Evolutionary conservation across 164 flowering plant species (phyloP).

Genomic region (Warburgia ugandensis): DNA sequence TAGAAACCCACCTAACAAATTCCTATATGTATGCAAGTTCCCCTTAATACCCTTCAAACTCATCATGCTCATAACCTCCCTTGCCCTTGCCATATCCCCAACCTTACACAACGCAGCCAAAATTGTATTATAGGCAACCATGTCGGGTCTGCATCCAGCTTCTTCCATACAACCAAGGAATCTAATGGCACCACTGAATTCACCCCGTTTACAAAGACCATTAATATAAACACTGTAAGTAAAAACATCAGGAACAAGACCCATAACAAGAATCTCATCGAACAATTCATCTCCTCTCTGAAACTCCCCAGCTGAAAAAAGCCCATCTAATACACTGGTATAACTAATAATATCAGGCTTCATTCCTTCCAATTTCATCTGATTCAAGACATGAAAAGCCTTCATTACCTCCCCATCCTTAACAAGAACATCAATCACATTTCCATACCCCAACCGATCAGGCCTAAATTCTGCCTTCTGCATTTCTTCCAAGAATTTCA

Average conservation of each 20-base stretch:
- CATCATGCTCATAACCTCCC: slow-evolving; percentile 39
- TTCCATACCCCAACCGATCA: slow-evolving; percentile 27
- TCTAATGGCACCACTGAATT: slow-evolving; percentile 37
- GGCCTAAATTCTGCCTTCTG: slow-evolving; percentile 42
- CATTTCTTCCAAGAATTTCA: slow-evolving; percentile 40
- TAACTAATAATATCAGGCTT: slow-evolving; percentile 57
- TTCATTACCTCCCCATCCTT: slow-evolving; percentile 33
- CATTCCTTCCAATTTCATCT: slow-evolving; percentile 55
- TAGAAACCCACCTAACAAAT: slow-evolving; percentile 41
- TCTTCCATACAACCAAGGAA: slow-evolving; percentile 55
- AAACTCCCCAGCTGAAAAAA: slow-evolving; percentile 34
- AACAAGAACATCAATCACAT: slow-evolving; percentile 51
- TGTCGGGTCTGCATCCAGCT: slow-evolving; percentile 58
- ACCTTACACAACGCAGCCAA: slow-evolving; percentile 28
- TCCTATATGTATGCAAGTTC: slow-evolving; percentile 35
- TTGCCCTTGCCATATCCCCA: slow-evolving; percentile 36
- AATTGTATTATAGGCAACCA: slow-evolving; percentile 39
- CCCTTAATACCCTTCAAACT: slow-evolving; percentile 29
- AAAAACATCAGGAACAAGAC: slow-evolving; percentile 60
- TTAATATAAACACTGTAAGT: slow-evolving; percentile 60
- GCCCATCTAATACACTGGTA: slow-evolving; percentile 45
- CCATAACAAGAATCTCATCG: slow-evolving; percentile 73
- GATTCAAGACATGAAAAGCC: slow-evolving; percentile 41
- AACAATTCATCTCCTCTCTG: slow-evolving; percentile 49
- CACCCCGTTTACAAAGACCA: slow-evolving; percentile 56